A percentile compares a stretch with the other conserved stretches of the same genome.
Evolutionary conservation across 768 basidiomycete genomes (phyloP).

Genomic region (Grammothele lineata): DNA sequence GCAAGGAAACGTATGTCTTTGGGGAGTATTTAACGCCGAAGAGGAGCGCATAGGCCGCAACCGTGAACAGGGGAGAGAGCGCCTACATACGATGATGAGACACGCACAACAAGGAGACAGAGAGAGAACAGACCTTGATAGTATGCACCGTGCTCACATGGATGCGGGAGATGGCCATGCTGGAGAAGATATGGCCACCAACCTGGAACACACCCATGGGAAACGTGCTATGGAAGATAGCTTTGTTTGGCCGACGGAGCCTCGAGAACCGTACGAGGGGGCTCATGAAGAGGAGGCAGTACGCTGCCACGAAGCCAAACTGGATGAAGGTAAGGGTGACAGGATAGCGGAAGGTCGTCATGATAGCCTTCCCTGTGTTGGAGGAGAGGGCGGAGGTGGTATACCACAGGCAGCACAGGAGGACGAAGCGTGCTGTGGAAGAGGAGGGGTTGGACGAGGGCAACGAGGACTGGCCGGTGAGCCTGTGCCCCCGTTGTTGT

Average conservation of each 20-base stretch:
- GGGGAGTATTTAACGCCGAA: conserved; percentile 92
- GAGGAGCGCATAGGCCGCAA: conserved; percentile 88
- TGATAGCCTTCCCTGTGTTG: conserved; percentile 94
- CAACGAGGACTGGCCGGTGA: conserved; percentile 1
- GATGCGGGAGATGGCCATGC: conserved; percentile 94
- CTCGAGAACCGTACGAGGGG: conserved; percentile 63
- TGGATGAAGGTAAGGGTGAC: conserved; percentile 97
- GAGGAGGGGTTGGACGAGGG: conserved; percentile 18
- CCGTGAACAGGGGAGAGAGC: conserved; percentile 94
- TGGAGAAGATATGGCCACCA: conserved; percentile 95
- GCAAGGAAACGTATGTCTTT: conserved; percentile 86
- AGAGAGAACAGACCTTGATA: conserved; percentile 72
- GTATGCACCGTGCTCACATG: conserved; percentile 98
- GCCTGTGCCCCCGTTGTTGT: conserved; percentile 2
- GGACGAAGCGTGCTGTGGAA: conserved; percentile 53
- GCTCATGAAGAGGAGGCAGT: conserved; percentile 82
- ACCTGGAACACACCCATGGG: conserved; percentile 99
- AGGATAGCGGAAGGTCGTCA: conserved; percentile 90
- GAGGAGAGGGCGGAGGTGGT: conserved; percentile 88
- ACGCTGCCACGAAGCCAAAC: conserved; percentile 89
- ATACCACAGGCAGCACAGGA: conserved; percentile 92
- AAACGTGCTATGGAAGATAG: conserved; percentile 73
- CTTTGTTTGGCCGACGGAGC: conserved; percentile 64
- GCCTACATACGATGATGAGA: conserved; percentile 51
- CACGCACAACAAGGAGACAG: background rate